Percentiles rank a stretch among this genome's conserved stretches.
Conservation (phyloP, 495 filamentous ascomycete species). For the Penicillium crystallinum region DNA sequence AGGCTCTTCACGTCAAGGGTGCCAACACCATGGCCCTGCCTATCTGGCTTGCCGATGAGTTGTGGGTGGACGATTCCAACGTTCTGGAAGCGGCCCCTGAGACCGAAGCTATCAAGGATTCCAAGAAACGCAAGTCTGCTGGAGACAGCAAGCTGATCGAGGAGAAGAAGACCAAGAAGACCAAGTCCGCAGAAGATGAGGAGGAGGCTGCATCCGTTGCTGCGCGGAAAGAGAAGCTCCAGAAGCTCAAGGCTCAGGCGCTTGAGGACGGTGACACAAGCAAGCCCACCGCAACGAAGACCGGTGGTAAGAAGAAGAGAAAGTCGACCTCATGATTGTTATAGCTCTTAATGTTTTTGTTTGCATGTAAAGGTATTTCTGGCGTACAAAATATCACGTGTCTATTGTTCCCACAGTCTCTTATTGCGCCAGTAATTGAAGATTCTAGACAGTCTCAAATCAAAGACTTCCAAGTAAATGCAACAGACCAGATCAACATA, state of each 20-base stretch:
- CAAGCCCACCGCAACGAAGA: conserved; percentile 23
- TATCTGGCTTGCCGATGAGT: conserved; percentile 83
- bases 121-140: conserved; percentile 62
- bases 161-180: conserved; percentile 52
- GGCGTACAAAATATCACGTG: conserved; percentile 39
- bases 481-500: background rate
- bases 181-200: conserved; percentile 41
- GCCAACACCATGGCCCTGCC: conserved; percentile 80
- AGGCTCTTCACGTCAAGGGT: conserved; percentile 81
- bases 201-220: conserved; percentile 45
- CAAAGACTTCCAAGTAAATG: background rate
- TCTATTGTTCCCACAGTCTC: conserved; percentile 15
- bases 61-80: conserved; percentile 80
- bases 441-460: too few relatives aligned
- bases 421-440: background rate
- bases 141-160: conserved; percentile 54
- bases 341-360: conserved; percentile 28
- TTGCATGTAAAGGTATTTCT: conserved; percentile 33
- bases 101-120: conserved; percentile 44
- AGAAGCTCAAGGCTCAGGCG: conserved; percentile 48
- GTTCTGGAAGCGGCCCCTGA: conserved; percentile 60
- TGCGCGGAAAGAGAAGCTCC: conserved; percentile 56
- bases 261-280: conserved; percentile 35
- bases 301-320: conserved; percentile 39
- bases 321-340: conserved; percentile 39